These are phyloP conservation scores for Pilaira anomala DNA, from an alignment of 192 early-diverging fungal species.

Conservation along the genomic window DNA sequence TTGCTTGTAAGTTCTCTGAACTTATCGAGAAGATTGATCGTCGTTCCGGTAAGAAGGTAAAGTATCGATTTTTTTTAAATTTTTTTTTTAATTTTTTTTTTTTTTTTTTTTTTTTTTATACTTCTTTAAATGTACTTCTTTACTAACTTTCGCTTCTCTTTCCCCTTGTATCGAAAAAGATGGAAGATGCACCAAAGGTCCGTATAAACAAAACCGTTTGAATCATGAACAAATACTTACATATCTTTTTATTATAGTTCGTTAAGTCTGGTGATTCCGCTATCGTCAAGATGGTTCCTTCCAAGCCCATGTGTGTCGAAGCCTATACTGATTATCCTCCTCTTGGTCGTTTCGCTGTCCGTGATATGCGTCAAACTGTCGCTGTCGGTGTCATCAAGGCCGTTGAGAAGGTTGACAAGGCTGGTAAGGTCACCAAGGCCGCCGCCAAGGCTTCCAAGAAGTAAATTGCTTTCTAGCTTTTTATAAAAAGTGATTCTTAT, in stretches of 20 bases:
- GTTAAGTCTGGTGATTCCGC: constrained; percentile 94
- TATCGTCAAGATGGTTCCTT: constrained; percentile 92
- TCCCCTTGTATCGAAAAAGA: background rate
- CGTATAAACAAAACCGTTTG: no score
- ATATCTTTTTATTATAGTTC: no score
- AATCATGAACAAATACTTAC: no score
- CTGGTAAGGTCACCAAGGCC: constrained; percentile 76
- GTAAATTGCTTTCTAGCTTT: constrained; percentile 43
- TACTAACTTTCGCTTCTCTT: no score
- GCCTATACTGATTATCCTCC: constrained; percentile 89
- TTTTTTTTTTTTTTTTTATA: background rate
- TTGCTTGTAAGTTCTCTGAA: constrained; percentile 95
- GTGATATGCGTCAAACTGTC: constrained; percentile 97
- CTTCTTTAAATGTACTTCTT: no score
- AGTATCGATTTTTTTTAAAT: background rate
- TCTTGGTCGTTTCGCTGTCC: constrained; percentile 94
- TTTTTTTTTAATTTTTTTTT: background rate
- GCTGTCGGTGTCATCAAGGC: constrained; percentile 96
- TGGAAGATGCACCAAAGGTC: constrained; percentile 93
- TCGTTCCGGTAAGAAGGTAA: constrained; percentile 84
- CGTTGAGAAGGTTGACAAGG: constrained; percentile 80
- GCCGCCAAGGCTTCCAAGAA: constrained; percentile 77
- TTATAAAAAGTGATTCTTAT: no score
- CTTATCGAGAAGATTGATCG: constrained; percentile 94
- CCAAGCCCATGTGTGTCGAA: constrained; percentile 96